Conservation (phyloP, 768 basidiomycete species). For the Exsudoporus frostii region DNA sequence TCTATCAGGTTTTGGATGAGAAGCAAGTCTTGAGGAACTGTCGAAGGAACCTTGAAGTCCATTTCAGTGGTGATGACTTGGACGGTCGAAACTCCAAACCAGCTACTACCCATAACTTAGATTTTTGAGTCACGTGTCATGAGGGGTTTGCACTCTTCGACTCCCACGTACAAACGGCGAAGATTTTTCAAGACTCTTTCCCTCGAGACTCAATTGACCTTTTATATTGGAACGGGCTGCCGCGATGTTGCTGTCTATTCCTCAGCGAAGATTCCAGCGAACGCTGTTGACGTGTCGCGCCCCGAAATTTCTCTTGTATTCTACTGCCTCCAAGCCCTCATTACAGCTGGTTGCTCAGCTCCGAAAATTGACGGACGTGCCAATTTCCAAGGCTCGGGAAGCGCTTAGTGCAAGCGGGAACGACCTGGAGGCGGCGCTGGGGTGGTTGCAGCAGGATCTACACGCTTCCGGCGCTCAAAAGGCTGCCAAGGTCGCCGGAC, state of each 20-base stretch:
- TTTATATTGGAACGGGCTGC: not conserved
- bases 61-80: conserved; percentile 11
- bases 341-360: conserved; percentile 82
- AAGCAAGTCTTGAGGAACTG: conserved; percentile 68
- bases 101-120: too few species aligned
- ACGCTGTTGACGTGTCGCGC: not conserved
- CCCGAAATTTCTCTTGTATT: conserved; percentile 38
- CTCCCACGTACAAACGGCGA: too few species aligned
- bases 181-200: not conserved
- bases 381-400: conserved; percentile 84
- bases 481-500: conserved; percentile 78
- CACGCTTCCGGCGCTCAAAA: conserved; percentile 68
- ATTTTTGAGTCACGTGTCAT: conserved; percentile 26
- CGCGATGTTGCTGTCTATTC: conserved; percentile 15
- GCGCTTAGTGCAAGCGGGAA: conserved; percentile 75
- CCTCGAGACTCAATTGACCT: not conserved
- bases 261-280: conserved; percentile 3
- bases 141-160: not conserved
- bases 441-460: conserved; percentile 80
- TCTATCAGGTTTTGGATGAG: conserved; percentile 69
- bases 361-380: conserved; percentile 75
- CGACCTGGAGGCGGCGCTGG: conserved; percentile 68
- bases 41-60: conserved; percentile 54
- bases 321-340: conserved; percentile 56
- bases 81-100: not conserved